Conservation (phyloP, 768 basidiomycete genomes). For the Naganishia randhawae region DNA sequence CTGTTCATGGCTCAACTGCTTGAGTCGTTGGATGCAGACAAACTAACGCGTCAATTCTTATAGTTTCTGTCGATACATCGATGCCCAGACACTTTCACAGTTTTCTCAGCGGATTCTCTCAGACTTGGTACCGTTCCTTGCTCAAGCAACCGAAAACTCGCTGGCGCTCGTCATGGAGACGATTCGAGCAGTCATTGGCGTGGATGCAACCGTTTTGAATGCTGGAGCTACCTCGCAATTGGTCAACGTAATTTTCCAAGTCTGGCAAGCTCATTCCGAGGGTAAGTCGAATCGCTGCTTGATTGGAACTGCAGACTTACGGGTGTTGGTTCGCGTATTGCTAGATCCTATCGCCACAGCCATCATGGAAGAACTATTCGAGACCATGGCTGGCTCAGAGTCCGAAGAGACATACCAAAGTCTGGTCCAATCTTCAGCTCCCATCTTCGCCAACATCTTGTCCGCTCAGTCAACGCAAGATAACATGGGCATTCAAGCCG, state of each 20-base stretch:
- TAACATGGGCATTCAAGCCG: constrained; percentile 66
- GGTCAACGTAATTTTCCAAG: constrained; percentile 65
- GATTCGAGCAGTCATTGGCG: constrained; percentile 69
- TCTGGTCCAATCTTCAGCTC: constrained; percentile 70
- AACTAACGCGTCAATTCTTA: neutral
- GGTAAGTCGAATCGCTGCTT: constrained; percentile 54
- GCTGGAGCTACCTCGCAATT: constrained; percentile 64
- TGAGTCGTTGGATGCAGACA: neutral
- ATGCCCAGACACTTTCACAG: constrained; percentile 60
- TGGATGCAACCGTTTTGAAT: constrained; percentile 58
- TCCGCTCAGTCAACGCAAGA: constrained; percentile 56
- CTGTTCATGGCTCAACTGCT: no score
- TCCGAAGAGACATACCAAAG: constrained; percentile 51
- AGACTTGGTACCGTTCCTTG: constrained; percentile 77
- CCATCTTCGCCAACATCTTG: constrained; percentile 67
- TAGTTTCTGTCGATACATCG: constrained; percentile 55
- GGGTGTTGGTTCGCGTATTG: neutral
- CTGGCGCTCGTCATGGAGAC: constrained; percentile 83
- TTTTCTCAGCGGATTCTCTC: constrained; percentile 71
- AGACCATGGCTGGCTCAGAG: constrained; percentile 55
- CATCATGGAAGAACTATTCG: constrained; percentile 74
- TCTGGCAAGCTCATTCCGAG: constrained; percentile 82
- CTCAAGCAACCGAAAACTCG: constrained; percentile 77
- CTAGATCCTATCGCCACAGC: constrained; percentile 84
- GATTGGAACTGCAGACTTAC: neutral